Evolutionary conservation across 2,329 filamentous ascomycete genomes (phyloP), one percentile per base, ranked within the genome.

Genomic region (Trichoderma harzianum): DNA sequence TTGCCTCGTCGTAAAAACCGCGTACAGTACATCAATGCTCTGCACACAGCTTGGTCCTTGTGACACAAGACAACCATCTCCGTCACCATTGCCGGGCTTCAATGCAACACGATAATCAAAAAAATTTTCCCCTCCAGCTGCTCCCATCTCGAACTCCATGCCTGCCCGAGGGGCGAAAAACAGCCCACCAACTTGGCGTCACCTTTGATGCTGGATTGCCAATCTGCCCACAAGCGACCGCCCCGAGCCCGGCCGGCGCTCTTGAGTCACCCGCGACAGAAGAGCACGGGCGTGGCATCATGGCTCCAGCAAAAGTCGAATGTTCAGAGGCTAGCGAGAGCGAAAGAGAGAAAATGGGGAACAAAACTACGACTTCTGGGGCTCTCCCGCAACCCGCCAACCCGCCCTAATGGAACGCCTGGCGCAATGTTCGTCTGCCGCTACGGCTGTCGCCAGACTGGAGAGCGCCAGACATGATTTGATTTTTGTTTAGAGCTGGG

Each of bases 121-220:
- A 61, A 69, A 18, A 8, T 53, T 62, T 62, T 51, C 24, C 43
- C 39, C n/a, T 34, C 43, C 18, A 26, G 28, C 24, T 55, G 32
- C 32, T 51, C n/a, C 30, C 28, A 39, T 70, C 28, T 53, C 7
- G 7, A 34, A 43, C 34, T 24, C 39, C 65, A 69, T 64, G 39
- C n/a, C 39, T 63, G 58, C 65, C 65, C 70, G 68, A 72, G 70
- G 70, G 70, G 70, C 64, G 58, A 69, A 72, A 72, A 72, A 69
- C 39, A 63, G 70, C 70, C 70, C 70, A 72, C 70, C 70, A 72
- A 32, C n/a, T 60, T 63, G 51, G 47, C 61, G 61, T 61, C 39
- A 53, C 58, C 58, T 53, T 70, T 26, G 28, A 21, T 39, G 36
- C 36, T 18, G 36, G 36, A 39, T 39, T 60, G 66, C 60, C 57